Base-by-base conservation (phyloP, 495 filamentous ascomycete genomes). In the Talaromyces wortmannii region DNA sequence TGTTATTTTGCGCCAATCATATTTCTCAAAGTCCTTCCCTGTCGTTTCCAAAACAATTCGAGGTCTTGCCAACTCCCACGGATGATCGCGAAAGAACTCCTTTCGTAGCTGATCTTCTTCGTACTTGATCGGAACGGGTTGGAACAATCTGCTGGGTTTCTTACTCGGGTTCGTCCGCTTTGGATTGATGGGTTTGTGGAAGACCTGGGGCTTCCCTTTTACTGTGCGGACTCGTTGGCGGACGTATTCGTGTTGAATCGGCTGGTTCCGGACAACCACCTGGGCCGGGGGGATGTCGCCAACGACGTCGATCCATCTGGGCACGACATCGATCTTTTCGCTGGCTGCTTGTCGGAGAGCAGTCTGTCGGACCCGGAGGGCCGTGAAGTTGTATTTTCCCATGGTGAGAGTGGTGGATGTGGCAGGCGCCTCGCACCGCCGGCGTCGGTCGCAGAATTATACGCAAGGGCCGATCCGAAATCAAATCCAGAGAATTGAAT, bases 31-130 rank as follows among this genome's bases (percentile, higher is more conserved):
- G 67, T 98, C 94, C 65, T 83, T 87, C 29, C 94, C 94, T 63
- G 92, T 85, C 62, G 83, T 79, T 72, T 98, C 94, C 11, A 96
- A 72, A 29, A 98, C 69, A 57, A 96, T 78, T 59, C 85, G 79
- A 50, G 94, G 94, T 59, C 94, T 80, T 31, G 95, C 94, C 63
- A 98, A 76, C 67, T 98, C 94, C 94, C 94, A 98, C 5, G 94
- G 94, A 71, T 98, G 94, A 68, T 98, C 92, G 57, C 77, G 78
- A 74, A 87, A 97, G 75, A 97, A 98, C 30, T 86, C 74, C 54
- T 63, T 74, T 49, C 94, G 85, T 60, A 97, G 74, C 57, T 76
- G 70, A 68, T 98, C 95, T 68, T 98, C 94, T 47, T 90, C 88
- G 67, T 91, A 95, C 52, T 76, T 76, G 51, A 98, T 83, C 53